phyloP scores from a whole-genome alignment of 208 protist species.

The Leishmania gerbilli region DNA sequence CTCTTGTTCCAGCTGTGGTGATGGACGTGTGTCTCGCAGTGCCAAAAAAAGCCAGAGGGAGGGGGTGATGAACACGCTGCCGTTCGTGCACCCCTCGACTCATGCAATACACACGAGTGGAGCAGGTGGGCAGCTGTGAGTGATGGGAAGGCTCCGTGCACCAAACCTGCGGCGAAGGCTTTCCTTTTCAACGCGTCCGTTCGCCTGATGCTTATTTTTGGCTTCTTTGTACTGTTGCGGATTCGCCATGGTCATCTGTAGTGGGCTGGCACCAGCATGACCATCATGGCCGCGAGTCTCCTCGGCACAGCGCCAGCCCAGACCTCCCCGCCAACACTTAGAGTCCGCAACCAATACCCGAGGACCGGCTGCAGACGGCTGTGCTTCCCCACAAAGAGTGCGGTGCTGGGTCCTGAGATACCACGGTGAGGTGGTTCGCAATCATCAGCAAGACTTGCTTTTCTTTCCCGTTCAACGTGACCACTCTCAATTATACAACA shows the following conservation, averaged over 20 bases:
- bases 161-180: neutral
- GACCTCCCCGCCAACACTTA: neutral
- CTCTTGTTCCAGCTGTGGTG: neutral
- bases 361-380: neutral
- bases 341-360: neutral
- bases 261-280: neutral
- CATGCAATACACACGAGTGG: neutral
- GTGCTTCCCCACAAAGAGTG: neutral
- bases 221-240: neutral
- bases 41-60: neutral
- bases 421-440: neutral
- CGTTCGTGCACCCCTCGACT: neutral
- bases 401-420: neutral
- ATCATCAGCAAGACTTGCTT: neutral
- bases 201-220: too few species aligned
- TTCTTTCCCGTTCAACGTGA: neutral
- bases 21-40: neutral
- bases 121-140: neutral
- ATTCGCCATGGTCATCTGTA: neutral
- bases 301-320: neutral
- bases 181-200: neutral
- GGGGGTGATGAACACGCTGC: neutral
- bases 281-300: neutral
- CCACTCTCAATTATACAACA: neutral
- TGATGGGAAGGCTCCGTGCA: neutral